These are phyloP conservation scores for Cardiospermum halicacabum DNA, from an alignment of 345 rosid genomes.

Conservation along the genomic window DNA sequence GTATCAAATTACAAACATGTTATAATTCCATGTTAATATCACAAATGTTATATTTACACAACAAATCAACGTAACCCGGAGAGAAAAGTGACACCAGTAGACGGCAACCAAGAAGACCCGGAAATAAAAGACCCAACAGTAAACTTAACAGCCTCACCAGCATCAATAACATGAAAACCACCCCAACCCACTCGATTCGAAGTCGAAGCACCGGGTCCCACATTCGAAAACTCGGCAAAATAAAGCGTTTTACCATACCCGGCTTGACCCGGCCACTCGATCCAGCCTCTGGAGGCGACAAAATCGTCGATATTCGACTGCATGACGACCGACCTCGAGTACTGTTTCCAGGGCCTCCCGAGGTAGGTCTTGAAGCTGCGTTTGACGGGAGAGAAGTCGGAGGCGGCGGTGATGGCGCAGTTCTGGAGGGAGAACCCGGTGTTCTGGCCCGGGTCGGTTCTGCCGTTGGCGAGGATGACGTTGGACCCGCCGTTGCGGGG, in stretches of 20 bases:
- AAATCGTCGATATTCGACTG: conserved; percentile 49
- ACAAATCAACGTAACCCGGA: conserved; percentile 39
- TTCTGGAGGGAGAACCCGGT: conserved; percentile 67
- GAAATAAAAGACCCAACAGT: conserved; percentile 43
- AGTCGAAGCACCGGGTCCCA: conserved; percentile 43
- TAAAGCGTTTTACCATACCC: conserved; percentile 30
- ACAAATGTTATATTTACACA: conserved; percentile 10
- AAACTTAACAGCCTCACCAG: conserved; percentile 36
- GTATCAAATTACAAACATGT: too few species aligned
- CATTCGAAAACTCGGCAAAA: conserved; percentile 47
- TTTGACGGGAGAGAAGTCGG: conserved; percentile 32
- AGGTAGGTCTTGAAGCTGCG: conserved; percentile 37
- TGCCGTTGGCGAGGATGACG: conserved; percentile 57
- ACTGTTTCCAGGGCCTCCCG: conserved; percentile 78
- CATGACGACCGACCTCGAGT: conserved; percentile 71
- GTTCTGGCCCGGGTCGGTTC: conserved; percentile 62
- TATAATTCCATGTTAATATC: too few species aligned
- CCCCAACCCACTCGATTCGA: conserved; percentile 42
- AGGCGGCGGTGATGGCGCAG: conserved; percentile 36
- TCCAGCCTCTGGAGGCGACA: conserved; percentile 57
- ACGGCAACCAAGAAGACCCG: conserved; percentile 55
- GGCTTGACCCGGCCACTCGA: conserved; percentile 55
- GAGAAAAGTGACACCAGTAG: conserved; percentile 49
- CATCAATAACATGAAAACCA: conserved; percentile 43
- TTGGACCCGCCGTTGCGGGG: conserved; percentile 27